These are phyloP conservation scores for Picea sitchensis DNA, from an alignment of 75 land plant species.

Conservation along the genomic window DNA sequence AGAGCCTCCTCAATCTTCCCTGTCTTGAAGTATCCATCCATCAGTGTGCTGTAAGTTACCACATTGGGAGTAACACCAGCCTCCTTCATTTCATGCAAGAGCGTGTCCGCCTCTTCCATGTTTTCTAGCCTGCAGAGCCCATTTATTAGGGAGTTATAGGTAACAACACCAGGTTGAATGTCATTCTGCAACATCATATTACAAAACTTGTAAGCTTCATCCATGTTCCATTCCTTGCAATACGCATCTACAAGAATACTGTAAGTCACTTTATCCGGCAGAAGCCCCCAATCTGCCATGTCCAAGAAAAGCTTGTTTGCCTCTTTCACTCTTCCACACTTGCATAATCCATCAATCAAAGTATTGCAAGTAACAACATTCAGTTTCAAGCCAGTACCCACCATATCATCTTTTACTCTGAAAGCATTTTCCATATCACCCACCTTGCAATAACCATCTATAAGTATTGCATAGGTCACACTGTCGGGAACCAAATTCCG, in stretches of 20 bases:
- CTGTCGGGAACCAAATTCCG: constrained; percentile 30
- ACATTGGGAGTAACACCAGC: constrained; percentile 49
- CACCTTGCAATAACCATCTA: constrained; percentile 48
- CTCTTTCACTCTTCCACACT: constrained; percentile 36
- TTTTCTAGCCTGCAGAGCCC: constrained; percentile 33
- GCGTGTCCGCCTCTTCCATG: constrained; percentile 35
- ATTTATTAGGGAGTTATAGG: constrained; percentile 56
- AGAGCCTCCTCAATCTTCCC: constrained; percentile 41
- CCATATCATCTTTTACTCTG: constrained; percentile 43
- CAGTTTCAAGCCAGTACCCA: constrained; percentile 32
- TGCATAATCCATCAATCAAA: constrained; percentile 66
- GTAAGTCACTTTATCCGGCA: constrained; percentile 55
- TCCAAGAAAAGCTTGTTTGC: constrained; percentile 32
- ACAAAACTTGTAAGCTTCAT: constrained; percentile 40
- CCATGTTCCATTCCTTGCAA: constrained; percentile 30
- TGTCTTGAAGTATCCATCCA: constrained; percentile 50
- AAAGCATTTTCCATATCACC: constrained; percentile 57
- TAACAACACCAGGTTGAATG: constrained; percentile 25
- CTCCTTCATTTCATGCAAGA: constrained; percentile 47
- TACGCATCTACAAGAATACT: constrained; percentile 53
- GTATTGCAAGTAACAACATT: constrained; percentile 44
- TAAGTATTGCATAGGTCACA: constrained; percentile 30
- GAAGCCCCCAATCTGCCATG: constrained; percentile 32
- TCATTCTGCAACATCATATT: constrained; percentile 44
- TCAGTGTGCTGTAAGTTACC: constrained; percentile 41